Evolutionary conservation across 2,329 filamentous ascomycete species (phyloP).

Genomic region (Tolypocladium tropicale): DNA sequence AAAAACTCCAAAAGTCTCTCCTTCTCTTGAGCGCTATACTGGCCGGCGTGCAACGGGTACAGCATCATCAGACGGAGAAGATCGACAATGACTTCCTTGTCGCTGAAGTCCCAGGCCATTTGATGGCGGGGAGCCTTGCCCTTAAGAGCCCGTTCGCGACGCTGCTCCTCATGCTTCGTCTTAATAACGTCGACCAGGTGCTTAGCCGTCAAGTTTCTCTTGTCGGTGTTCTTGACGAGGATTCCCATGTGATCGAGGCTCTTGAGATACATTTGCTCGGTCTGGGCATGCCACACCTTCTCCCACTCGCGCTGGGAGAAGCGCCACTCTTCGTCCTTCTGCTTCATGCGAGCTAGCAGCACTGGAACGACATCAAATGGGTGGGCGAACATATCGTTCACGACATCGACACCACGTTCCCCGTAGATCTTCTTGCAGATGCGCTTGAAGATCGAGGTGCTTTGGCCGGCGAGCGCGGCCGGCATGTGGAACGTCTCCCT

Average conservation of each 20-base stretch:
- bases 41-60: conserved; percentile 57
- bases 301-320: conserved; percentile 97
- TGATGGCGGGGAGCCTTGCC: conserved; percentile 58
- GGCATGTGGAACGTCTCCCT: conserved; percentile 69
- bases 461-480: conserved; percentile 77
- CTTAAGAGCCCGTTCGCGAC: conserved; percentile 56
- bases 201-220: conserved; percentile 83
- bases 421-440: conserved; percentile 98
- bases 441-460: conserved; percentile 92
- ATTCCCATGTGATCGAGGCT: conserved; percentile 96
- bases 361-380: conserved; percentile 85
- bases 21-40: conserved; percentile 63
- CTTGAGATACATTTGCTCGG: conserved; percentile 88
- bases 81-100: conserved; percentile 57
- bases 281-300: conserved; percentile 96
- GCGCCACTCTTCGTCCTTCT: conserved; percentile 96
- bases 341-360: conserved; percentile 79
- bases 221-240: conserved; percentile 78
- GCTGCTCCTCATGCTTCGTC: conserved; percentile 84
- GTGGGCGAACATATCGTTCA: conserved; percentile 73
- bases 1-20: conserved; percentile 66
- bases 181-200: conserved; percentile 85
- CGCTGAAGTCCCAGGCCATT: conserved; percentile 63
- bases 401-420: conserved; percentile 74
- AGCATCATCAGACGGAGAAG: conserved; percentile 52